Evolutionary conservation across 805 yeast species (phyloP).

Genomic region (Priceomyces melissophilus): DNA sequence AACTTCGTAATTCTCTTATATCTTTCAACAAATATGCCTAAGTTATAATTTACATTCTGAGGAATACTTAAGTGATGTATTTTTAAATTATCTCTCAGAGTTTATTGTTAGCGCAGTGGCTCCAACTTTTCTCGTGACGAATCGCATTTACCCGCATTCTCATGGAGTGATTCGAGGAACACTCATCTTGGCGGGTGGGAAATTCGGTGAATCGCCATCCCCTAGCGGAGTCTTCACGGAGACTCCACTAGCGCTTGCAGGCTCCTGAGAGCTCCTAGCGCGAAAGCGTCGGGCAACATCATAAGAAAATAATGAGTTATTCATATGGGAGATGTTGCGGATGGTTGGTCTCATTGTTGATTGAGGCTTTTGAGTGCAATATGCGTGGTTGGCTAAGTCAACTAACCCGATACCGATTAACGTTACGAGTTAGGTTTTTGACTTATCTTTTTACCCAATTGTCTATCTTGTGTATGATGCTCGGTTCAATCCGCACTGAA

Average conservation of each 20-base stretch:
- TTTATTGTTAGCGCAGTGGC: constrained; percentile 14
- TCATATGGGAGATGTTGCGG: constrained; percentile 56
- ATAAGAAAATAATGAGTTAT: constrained; percentile 44
- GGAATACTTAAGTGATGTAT: background rate
- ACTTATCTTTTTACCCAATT: background rate
- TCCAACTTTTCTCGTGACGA: constrained; percentile 40
- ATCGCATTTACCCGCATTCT: constrained; percentile 47
- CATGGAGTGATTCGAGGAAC: constrained; percentile 14
- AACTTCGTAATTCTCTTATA: no score
- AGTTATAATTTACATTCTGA: background rate
- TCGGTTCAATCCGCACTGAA: no score
- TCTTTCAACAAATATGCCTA: no score
- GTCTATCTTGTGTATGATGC: background rate
- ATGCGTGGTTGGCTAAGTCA: constrained; percentile 42
- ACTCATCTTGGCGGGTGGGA: constrained; percentile 45
- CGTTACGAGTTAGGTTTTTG: constrained; percentile 42
- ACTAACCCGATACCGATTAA: constrained; percentile 63
- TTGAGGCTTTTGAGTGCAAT: constrained; percentile 56
- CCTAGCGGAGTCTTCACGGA: constrained; percentile 10
- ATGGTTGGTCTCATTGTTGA: constrained; percentile 46
- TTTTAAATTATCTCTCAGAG: background rate
- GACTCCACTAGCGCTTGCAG: constrained; percentile 9
- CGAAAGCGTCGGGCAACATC: constrained; percentile 57
- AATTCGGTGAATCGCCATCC: constrained; percentile 63
- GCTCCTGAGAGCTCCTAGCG: constrained; percentile 61